Evolutionary conservation across 495 filamentous ascomycete genomes (phyloP), one percentile per base, ranked within the genome.

Genomic region (Penicillium manginii): DNA sequence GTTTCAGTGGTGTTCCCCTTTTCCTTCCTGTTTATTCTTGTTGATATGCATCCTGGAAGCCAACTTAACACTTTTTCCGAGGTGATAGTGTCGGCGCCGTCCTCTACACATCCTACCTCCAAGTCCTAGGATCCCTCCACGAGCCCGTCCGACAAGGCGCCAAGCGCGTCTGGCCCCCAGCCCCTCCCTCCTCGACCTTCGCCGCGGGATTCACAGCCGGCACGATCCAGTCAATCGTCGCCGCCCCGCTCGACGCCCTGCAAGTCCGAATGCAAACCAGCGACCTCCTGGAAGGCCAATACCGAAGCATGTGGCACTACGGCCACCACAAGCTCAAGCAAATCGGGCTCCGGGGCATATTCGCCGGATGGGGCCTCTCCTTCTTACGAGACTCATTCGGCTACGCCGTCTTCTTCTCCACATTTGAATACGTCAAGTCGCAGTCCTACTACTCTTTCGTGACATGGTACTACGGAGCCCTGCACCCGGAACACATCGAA

Each of bases 161-260:
- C 21, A 91, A 89, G 62, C 84, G 90, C 19, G 77, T 89, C 6
- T 92, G 90, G 64, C 91, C 92, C 1, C 89, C 92, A 11, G 86
- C 91, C 5, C 76, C 83, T 1, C 79, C 84, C 0, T 65, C 68
- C 2, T 73, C 83, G 40, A 91, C 91, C 6, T 92, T 96, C 52
- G 70, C 83, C 9, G 91, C 92, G 15, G 92, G 92, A 0, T 87
- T 92, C 62, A 64, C 86, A 18, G 92, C 91, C 0, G 92, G 92
- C 0, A 80, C 83, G 11, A 76, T 96, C 10, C 91, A 96, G 70
- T 91, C 88, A 23, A 64, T 96, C 23, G 73, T 93, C 21, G 92
- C 92, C 0, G 91, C 92, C 0, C 92, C 92, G 2, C 78, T 96
- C n/a, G 92, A 97, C 68, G 92, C 92, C 4, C 80, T 97, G 7